Percentiles rank a stretch among this genome's conserved stretches.
phyloP scores from a whole-genome alignment of 345 rosid species.

The Reutealis trisperma region DNA sequence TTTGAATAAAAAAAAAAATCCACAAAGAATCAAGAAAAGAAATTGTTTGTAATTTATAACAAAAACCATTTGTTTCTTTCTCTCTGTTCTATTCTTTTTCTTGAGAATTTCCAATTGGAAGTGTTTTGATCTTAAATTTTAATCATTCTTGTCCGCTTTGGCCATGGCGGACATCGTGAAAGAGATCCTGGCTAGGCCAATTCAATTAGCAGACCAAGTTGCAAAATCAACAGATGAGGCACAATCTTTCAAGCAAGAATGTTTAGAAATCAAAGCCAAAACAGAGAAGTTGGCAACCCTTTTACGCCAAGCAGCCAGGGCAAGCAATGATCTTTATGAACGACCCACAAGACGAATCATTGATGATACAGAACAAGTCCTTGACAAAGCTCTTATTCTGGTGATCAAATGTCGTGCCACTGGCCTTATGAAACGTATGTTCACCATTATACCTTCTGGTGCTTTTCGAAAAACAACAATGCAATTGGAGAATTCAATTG shows the following conservation, averaged over 20 bases:
- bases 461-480: constrained; percentile 62
- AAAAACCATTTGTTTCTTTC: not conserved
- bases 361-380: constrained; percentile 75
- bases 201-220: constrained; percentile 74
- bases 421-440: constrained; percentile 66
- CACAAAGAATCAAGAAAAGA: not conserved
- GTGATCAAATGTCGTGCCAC: constrained; percentile 66
- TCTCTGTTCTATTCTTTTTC: not conserved
- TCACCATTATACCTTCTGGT: constrained; percentile 79
- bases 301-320: constrained; percentile 77
- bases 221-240: constrained; percentile 63
- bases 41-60: too few species aligned
- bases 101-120: not conserved
- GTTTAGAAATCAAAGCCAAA: constrained; percentile 65
- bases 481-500: constrained; percentile 80
- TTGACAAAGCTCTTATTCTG: constrained; percentile 60
- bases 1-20: not conserved
- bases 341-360: constrained; percentile 77
- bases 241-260: constrained; percentile 74
- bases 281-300: constrained; percentile 68
- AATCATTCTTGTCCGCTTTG: constrained; percentile 41
- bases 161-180: constrained; percentile 76
- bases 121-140: constrained; percentile 6
- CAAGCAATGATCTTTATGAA: constrained; percentile 69
- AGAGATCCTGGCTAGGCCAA: constrained; percentile 65